Percentiles rank a stretch among this genome's conserved stretches.
Evolutionary conservation across 306 rosid genomes (phyloP).

Genomic region (Potentilla sterilis): DNA sequence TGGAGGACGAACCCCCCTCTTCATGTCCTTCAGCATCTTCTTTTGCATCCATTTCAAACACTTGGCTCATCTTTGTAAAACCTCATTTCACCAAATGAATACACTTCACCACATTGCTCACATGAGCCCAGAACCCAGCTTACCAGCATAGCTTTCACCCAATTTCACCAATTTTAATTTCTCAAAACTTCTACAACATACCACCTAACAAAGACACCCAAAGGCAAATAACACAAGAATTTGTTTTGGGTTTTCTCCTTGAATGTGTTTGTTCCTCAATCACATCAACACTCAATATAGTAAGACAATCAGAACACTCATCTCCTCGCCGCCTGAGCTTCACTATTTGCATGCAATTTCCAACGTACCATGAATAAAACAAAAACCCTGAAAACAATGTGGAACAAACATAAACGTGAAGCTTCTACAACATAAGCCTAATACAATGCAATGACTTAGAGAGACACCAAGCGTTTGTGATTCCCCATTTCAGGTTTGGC

Average conservation of each 20-base stretch:
- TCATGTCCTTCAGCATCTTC: slow-evolving; percentile 41
- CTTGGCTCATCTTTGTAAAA: slow-evolving; percentile 40
- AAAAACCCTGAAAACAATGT: slow-evolving; percentile 31
- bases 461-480: slow-evolving; percentile 33
- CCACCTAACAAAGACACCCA: slow-evolving; percentile 26
- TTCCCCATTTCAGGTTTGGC: slow-evolving; percentile 14
- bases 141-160: slow-evolving; percentile 23
- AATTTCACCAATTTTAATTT: slow-evolving; percentile 30
- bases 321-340: slow-evolving; percentile 19
- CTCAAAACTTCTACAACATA: slow-evolving; percentile 13
- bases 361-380: slow-evolving; percentile 30
- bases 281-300: slow-evolving; percentile 28
- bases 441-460: slow-evolving; percentile 16
- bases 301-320: slow-evolving; percentile 31
- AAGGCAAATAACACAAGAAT: slow-evolving; percentile 19
- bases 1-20: slow-evolving; percentile 47
- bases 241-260: slow-evolving; percentile 16
- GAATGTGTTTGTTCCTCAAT: slow-evolving; percentile 27
- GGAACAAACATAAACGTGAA: slow-evolving; percentile 15
- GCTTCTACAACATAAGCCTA: slow-evolving; percentile 17
- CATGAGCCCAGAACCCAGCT: background rate
- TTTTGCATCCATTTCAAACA: slow-evolving; percentile 49
- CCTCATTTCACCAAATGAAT: slow-evolving; percentile 32
- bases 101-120: slow-evolving; percentile 8
- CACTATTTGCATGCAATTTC: slow-evolving; percentile 20